Evolutionary conservation across 2,329 filamentous ascomycete genomes (phyloP), one percentile per base, ranked within the genome.

Genomic region (Apiospora koreana): DNA sequence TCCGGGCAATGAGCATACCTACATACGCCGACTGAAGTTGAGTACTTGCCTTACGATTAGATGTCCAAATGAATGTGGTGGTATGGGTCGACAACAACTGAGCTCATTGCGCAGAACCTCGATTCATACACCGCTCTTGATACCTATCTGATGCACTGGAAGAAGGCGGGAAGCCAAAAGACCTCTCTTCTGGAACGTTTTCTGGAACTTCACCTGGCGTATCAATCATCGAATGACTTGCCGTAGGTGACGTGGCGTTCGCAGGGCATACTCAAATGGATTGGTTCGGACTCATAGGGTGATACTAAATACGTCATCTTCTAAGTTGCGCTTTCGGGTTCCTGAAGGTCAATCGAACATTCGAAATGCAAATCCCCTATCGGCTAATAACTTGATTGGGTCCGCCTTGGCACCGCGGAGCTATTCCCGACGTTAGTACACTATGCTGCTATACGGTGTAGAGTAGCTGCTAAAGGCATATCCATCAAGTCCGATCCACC

Each of bases 261-360:
- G 23, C 25, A 31, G 25, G 12, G 14, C 8, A 28, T 3, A 18
- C 48, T 18, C 4, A 31, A 38, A 62, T 38, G 54, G 18, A 38
- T 62, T 62, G 31, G 9, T n/a, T 62, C 21, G 21, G 18, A 46
- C n/a, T 46, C 31, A 12, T 28, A 62, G 18, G 18, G 8, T 62
- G 28, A 62, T 35, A 16, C 48, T 25, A 54, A 28, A 28, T 62
- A 62, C 54, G 54, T 62, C 54, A 62, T 38, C 21, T 54, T 62
- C 31, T 38, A 8, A 38, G 54, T 62, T 62, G 54, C 54, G 54
- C 38, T 62, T n/a, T 62, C 54, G 54, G 54, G 54, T 62, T 62
- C 54, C 31, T 62, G 28, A 38, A 35, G 54, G 28, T 62, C 31
- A 35, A 62, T 62, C 54, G 54, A 62, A 38, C 28, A 62, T 62